These are phyloP conservation scores for Hyphodiscus hymeniophilus DNA, from an alignment of 495 filamentous ascomycete genomes.

Conservation along the genomic window DNA sequence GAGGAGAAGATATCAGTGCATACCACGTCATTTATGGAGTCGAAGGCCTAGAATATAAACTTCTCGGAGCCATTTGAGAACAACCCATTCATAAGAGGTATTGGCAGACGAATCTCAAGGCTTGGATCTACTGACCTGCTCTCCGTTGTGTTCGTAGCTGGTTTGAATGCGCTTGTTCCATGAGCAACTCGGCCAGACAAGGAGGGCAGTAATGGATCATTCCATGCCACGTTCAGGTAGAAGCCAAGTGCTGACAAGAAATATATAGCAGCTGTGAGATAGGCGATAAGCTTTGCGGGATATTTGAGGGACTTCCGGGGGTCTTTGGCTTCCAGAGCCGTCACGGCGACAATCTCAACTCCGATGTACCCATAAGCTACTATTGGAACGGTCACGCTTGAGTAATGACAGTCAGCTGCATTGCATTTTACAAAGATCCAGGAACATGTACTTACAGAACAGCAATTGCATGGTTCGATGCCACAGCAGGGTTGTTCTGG, in stretches of 20 bases:
- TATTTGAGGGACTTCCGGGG: slow-evolving; percentile 25
- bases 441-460: slow-evolving; percentile 26
- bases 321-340: slow-evolving; percentile 37
- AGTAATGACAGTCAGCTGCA: not conserved
- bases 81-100: no score
- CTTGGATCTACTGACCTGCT: no score
- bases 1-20: no score
- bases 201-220: slow-evolving; percentile 27
- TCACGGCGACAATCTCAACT: slow-evolving; percentile 35
- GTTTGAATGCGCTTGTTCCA: not conserved
- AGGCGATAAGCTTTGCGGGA: slow-evolving; percentile 25
- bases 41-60: no score
- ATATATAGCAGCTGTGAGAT: slow-evolving; percentile 23
- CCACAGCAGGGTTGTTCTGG: slow-evolving; percentile 23
- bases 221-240: slow-evolving; percentile 32
- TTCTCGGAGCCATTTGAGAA: no score
- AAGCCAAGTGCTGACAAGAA: slow-evolving; percentile 25
- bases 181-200: not conserved
- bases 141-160: not conserved
- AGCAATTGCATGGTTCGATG: slow-evolving; percentile 23
- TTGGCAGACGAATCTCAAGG: no score
- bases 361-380: slow-evolving; percentile 37
- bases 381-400: slow-evolving; percentile 33
- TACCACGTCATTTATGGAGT: no score
- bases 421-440: not conserved